These are phyloP conservation scores for Lachnum nothofagi DNA, from an alignment of 2,329 filamentous ascomycete species.

Conservation along the genomic window DNA sequence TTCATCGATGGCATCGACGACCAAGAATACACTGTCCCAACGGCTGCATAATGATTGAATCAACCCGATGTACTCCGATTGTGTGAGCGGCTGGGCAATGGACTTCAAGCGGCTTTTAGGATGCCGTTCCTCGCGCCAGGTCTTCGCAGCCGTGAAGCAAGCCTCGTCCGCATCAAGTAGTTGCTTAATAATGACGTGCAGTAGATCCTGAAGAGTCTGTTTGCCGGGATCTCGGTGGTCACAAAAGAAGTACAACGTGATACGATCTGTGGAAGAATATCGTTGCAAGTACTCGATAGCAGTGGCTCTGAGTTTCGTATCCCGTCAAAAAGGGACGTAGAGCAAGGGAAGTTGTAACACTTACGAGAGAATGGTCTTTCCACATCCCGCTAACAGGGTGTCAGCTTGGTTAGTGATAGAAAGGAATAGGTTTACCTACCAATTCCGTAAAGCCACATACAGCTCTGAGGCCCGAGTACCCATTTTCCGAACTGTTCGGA, in stretches of 20 bases:
- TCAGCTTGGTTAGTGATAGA: no score
- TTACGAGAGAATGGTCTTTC: slow-evolving; percentile 9
- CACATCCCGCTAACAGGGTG: slow-evolving; percentile 7
- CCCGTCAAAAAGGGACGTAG: no score
- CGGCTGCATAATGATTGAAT: background rate
- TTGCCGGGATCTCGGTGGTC: slow-evolving; percentile 4
- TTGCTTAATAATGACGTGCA: slow-evolving; percentile 6
- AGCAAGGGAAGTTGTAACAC: background rate
- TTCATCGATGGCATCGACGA: slow-evolving; percentile 9
- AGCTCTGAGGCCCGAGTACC: slow-evolving; percentile 1
- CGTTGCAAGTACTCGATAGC: background rate
- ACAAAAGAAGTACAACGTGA: slow-evolving; percentile 11
- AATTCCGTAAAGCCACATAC: slow-evolving; percentile 8
- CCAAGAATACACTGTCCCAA: slow-evolving; percentile 1
- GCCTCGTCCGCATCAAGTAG: slow-evolving; percentile 2
- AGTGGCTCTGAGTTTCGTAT: no score
- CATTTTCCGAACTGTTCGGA: slow-evolving; percentile 5
- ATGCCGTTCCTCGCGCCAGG: no score
- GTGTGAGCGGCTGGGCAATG: background rate
- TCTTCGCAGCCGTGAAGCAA: background rate
- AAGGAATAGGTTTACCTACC: background rate
- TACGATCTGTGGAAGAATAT: background rate
- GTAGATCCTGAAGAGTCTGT: slow-evolving; percentile 5
- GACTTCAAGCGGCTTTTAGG: background rate
- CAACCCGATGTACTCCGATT: background rate